Percentiles rank a stretch among this genome's conserved stretches.
These are phyloP conservation scores for Ophiocordyceps camponoti-leonardi DNA, from an alignment of 2,329 filamentous ascomycete genomes.

Conservation along the genomic window DNA sequence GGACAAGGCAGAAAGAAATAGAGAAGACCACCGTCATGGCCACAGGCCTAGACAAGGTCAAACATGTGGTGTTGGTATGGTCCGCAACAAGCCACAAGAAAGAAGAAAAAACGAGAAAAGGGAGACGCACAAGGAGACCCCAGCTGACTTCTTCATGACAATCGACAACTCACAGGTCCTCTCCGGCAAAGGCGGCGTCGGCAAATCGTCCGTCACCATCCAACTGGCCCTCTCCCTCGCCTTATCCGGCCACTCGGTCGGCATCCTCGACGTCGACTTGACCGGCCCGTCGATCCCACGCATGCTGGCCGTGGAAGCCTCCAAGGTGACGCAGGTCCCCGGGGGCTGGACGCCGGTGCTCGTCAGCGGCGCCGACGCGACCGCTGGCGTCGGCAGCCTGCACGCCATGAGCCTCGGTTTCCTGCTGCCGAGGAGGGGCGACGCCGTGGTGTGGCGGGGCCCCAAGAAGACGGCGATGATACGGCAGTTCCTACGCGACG, in stretches of 20 bases:
- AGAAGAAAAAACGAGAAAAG: no score
- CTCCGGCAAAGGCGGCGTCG: conserved; percentile 93
- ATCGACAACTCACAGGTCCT: conserved; percentile 37
- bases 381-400: conserved; percentile 41
- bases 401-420: conserved; percentile 90
- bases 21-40: background rate
- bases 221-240: conserved; percentile 85
- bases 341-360: conserved; percentile 84
- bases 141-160: no score
- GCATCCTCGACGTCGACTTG: conserved; percentile 89
- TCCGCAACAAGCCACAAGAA: no score
- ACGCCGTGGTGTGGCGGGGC: conserved; percentile 92
- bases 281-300: conserved; percentile 93
- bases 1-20: no score
- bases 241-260: conserved; percentile 72
- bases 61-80: conserved; percentile 59
- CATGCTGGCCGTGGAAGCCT: conserved; percentile 76
- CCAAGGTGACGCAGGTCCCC: conserved; percentile 80
- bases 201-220: conserved; percentile 94
- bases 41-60: conserved; percentile 37
- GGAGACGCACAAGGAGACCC: no score
- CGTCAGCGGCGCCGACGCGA: conserved; percentile 48
- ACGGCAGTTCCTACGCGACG: conserved; percentile 83
- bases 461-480: conserved; percentile 99
- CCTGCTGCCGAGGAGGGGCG: conserved; percentile 62